These are phyloP conservation scores for Diaporthe ampelina DNA, from an alignment of 2,329 filamentous ascomycete genomes.

Conservation along the genomic window DNA sequence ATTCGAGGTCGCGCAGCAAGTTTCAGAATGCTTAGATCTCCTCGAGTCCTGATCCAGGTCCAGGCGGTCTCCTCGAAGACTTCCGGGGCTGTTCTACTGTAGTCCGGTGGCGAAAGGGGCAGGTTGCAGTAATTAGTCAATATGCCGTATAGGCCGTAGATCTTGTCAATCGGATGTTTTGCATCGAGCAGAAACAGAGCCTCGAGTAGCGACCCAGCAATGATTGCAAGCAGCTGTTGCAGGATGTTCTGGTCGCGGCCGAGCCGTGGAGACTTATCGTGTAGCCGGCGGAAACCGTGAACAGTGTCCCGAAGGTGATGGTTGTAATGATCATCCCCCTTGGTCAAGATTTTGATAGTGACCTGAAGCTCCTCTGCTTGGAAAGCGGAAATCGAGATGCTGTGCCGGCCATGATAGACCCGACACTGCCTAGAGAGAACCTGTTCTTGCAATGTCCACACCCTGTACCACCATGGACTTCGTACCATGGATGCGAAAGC, in stretches of 20 bases:
- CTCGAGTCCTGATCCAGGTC: neutral
- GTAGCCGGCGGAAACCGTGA: too few species aligned
- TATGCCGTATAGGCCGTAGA: neutral
- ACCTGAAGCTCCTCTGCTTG: neutral
- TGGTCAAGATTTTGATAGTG: neutral
- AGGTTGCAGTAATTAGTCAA: neutral
- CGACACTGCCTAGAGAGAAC: neutral
- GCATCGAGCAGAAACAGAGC: neutral
- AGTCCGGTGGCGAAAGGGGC: neutral
- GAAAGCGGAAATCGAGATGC: neutral
- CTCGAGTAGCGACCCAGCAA: neutral
- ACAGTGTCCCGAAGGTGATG: neutral
- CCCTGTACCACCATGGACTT: neutral
- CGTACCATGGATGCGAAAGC: neutral
- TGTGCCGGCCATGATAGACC: neutral
- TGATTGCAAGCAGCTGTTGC: neutral
- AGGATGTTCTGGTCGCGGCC: neutral
- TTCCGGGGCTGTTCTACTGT: neutral
- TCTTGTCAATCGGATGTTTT: neutral
- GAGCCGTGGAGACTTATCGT: neutral
- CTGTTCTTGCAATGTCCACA: slow-evolving; percentile 22
- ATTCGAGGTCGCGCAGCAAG: neutral
- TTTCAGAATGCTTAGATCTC: slow-evolving; percentile 9
- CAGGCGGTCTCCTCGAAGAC: slow-evolving; percentile 6
- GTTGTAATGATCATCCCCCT: neutral